Base-by-base conservation (phyloP, 2,329 filamentous ascomycete species). In the Cercospora sp. region DNA sequence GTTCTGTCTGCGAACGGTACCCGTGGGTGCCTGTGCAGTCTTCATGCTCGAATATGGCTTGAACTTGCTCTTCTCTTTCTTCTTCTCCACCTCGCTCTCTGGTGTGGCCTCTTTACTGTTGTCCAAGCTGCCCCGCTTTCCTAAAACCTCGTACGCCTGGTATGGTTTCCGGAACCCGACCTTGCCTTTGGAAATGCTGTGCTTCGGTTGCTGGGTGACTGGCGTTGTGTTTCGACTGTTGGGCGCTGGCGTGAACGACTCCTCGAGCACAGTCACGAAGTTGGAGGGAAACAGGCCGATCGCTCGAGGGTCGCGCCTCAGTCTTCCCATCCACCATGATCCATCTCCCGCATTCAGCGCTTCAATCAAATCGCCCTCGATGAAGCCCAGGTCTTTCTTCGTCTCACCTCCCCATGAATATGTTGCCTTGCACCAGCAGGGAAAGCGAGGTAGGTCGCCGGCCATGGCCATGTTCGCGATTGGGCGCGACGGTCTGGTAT, bases 331-430 rank as follows among this genome's bases (percentile, higher is more conserved):
- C 95, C 95, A 99, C 95, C 95, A 99, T 58, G 92, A 94, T 63
- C 95, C 95, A 82, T 99, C 95, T 71, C 95, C 95, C 20, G 95
- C 95, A 79, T 99, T 99, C 63, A 99, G 85, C 77, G 94, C 97
- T 87, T 99, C 95, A 79, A 99, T 99, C 73, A 99, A 82, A 81
- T 99, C 95, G 71, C 95, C 95, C 80, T 99, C 95, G 74, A 99
- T 91, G 80, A 99, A 99, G 16, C 95, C 95, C 67, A 99, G 86
- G 78, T 99, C 95, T 79, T 91, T 89, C 84, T 97, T 97, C 26
- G 91, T 94, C 89, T 80, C 79, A 65, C 79, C 79, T 53, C 79
- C 79, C 78, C 78, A 80, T 31, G 78, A 80, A 67, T 80, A 80
- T n/a, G 79, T 78, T 3, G 79, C 79, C 66, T 75, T 77, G 71